phyloP scores from a whole-genome alignment of 805 yeast species.

The Saccharomycopsis synnaedendra region DNA sequence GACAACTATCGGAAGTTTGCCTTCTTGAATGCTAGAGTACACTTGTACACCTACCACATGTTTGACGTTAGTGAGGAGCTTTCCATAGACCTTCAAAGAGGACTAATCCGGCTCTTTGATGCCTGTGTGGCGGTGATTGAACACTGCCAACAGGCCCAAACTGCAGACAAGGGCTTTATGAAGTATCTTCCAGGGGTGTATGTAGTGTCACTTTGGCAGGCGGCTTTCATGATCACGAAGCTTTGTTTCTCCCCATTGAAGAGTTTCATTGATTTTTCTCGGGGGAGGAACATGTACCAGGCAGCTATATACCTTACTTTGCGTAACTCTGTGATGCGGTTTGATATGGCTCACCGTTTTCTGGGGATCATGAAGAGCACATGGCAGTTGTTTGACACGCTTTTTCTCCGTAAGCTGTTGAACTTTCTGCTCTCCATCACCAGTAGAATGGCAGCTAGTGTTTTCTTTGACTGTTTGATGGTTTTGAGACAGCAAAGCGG shows the following conservation, averaged over 20 bases:
- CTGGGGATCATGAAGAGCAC: constrained; percentile 89
- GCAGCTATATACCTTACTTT: constrained; percentile 57
- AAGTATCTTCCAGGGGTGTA: constrained; percentile 77
- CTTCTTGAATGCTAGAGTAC: constrained; percentile 66
- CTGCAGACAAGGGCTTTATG: constrained; percentile 49
- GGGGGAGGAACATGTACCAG: constrained; percentile 61
- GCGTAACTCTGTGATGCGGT: constrained; percentile 76
- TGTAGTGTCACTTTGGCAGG: constrained; percentile 81
- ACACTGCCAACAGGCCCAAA: constrained; percentile 54
- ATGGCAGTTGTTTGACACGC: constrained; percentile 75
- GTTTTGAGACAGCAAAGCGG: constrained; percentile 80
- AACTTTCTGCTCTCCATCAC: constrained; percentile 44
- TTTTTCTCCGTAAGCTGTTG: constrained; percentile 41
- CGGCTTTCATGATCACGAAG: constrained; percentile 74
- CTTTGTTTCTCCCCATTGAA: constrained; percentile 67
- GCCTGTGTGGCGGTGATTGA: constrained; percentile 62
- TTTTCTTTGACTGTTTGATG: constrained; percentile 85
- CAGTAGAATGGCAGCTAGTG: constrained; percentile 85
- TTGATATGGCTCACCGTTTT: constrained; percentile 87
- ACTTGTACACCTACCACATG: constrained; percentile 70
- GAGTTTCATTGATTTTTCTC: constrained; percentile 50
- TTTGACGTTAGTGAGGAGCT: constrained; percentile 34
- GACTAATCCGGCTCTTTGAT: constrained; percentile 67
- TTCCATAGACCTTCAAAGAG: constrained; percentile 53
- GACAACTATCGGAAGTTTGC: constrained; percentile 66